phyloP scores from a whole-genome alignment of 495 filamentous ascomycete species.

The Pseudomonodictys pantanalensis region DNA sequence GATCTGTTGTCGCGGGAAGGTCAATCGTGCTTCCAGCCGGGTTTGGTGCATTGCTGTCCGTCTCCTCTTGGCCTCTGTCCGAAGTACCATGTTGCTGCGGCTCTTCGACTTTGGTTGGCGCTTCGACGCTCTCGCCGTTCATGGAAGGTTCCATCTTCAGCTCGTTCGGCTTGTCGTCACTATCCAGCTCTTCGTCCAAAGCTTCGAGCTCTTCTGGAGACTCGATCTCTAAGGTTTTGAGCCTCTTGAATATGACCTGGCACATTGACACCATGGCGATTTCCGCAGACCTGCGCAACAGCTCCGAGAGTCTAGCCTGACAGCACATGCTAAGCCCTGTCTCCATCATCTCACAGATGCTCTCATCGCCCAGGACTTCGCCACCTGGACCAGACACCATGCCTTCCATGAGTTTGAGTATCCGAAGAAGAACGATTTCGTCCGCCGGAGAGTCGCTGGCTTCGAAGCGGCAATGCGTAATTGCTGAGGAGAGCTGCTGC shows the following conservation, averaged over 20 bases:
- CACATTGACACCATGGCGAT: conserved; percentile 99
- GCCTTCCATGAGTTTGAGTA: conserved; percentile 95
- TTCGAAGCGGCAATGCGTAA: conserved; percentile 97
- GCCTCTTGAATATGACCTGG: conserved; percentile 89
- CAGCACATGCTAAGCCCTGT: conserved; percentile 97
- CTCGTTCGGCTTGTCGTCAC: conserved; percentile 57
- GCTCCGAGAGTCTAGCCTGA: conserved; percentile 84
- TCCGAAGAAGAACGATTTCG: conserved; percentile 89
- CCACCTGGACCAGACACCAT: conserved; percentile 94
- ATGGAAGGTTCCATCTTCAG: conserved; percentile 87
- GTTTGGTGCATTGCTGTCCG: conserved; percentile 23
- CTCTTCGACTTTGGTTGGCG: conserved; percentile 42
- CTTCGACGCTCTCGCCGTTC: conserved; percentile 63
- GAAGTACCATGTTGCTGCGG: conserved; percentile 21
- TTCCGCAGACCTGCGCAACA: conserved; percentile 86
- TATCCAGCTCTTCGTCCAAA: conserved; percentile 59
- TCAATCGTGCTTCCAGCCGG: conserved; percentile 37
- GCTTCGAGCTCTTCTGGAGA: conserved; percentile 57
- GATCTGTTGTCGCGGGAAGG: conserved; percentile 28
- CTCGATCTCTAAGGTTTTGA: conserved; percentile 80
- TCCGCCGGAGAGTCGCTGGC: conserved; percentile 91
- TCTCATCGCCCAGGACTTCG: conserved; percentile 84
- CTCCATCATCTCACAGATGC: conserved; percentile 99
- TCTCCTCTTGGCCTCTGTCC: conserved; percentile 26
- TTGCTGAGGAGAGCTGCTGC: conserved; percentile 90